These are phyloP conservation scores for Psidium guajava DNA, from an alignment of 345 rosid species.

Conservation along the genomic window DNA sequence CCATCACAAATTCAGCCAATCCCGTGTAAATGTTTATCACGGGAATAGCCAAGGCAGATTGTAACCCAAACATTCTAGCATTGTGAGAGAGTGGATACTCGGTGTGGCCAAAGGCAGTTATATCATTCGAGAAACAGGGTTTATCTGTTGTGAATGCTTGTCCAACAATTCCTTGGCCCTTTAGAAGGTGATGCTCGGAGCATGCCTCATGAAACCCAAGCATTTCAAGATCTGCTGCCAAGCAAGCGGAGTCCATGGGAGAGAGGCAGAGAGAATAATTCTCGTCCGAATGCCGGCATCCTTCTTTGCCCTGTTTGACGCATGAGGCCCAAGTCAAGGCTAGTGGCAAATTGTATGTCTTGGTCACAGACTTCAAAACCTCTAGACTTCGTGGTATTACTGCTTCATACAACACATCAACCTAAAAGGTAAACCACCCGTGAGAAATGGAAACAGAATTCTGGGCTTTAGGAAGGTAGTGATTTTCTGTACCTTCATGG, in stretches of 20 bases:
- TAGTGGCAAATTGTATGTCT: conserved; percentile 46
- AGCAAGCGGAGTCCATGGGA: conserved; percentile 55
- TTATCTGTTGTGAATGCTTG: conserved; percentile 42
- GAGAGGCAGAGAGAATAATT: conserved; percentile 48
- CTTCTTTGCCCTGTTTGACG: conserved; percentile 47
- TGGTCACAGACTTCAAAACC: conserved; percentile 52
- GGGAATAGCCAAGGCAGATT: conserved; percentile 22
- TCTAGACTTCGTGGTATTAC: conserved; percentile 45
- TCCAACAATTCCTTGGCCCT: conserved; percentile 82
- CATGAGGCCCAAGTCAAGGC: conserved; percentile 85
- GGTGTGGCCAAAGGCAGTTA: conserved; percentile 52
- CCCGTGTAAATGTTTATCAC: conserved; percentile 8
- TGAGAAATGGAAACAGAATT: conserved; percentile 5
- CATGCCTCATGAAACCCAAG: conserved; percentile 53
- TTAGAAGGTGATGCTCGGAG: conserved; percentile 71
- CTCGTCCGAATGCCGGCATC: conserved; percentile 58
- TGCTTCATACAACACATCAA: conserved; percentile 28
- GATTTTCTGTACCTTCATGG: conserved; percentile 30
- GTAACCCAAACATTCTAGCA: conserved; percentile 19
- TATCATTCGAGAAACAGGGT: conserved; percentile 50
- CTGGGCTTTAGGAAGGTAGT: neutral
- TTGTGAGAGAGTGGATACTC: conserved; percentile 81
- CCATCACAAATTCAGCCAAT: conserved; percentile 16
- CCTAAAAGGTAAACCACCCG: conserved; percentile 21
- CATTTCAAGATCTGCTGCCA: conserved; percentile 29